Evolutionary conservation across 129 eudicot genomes (phyloP).

Genomic region (Tagetes erecta): DNA sequence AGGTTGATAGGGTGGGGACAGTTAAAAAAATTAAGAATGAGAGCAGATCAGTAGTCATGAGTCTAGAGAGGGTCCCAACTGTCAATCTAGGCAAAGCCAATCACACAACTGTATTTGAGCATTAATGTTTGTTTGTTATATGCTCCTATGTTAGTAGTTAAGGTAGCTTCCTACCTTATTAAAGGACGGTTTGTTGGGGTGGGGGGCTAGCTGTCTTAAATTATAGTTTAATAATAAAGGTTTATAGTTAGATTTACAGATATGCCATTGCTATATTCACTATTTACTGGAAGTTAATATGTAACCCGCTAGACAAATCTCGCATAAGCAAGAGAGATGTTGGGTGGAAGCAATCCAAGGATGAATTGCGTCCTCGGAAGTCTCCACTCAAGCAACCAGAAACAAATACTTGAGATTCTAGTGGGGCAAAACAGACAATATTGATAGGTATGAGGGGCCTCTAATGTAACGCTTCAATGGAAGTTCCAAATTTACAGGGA

Average conservation of each 20-base stretch:
- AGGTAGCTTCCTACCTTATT: conserved; percentile 32
- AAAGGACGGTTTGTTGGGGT: conserved; percentile 12
- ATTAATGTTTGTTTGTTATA: conserved; percentile 37
- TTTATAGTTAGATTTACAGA: conserved; percentile 10
- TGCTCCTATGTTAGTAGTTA: conserved; percentile 24
- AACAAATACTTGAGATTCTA: too few species aligned
- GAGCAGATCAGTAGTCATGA: conserved; percentile 30
- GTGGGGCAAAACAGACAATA: too few species aligned
- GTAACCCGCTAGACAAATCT: too few species aligned
- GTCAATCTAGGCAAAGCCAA: conserved; percentile 31
- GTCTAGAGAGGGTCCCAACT: conserved; percentile 44
- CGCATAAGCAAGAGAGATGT: too few species aligned
- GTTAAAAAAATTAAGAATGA: conserved; percentile 10
- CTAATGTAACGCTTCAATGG: not conserved
- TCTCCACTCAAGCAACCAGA: too few species aligned
- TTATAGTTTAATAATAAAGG: conserved; percentile 5
- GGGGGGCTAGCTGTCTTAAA: conserved; percentile 15
- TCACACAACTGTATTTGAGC: conserved; percentile 29
- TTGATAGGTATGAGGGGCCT: too few species aligned
- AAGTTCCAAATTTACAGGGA: not conserved
- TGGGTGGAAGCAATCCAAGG: too few species aligned
- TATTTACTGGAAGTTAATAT: not conserved
- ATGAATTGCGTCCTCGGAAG: too few species aligned
- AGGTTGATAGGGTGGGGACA: conserved; percentile 22
- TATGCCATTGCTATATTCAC: conserved; percentile 2